Percentiles rank a stretch among this genome's conserved stretches.
phyloP scores from a whole-genome alignment of 768 basidiomycete genomes.

The Podaxis sp. region DNA sequence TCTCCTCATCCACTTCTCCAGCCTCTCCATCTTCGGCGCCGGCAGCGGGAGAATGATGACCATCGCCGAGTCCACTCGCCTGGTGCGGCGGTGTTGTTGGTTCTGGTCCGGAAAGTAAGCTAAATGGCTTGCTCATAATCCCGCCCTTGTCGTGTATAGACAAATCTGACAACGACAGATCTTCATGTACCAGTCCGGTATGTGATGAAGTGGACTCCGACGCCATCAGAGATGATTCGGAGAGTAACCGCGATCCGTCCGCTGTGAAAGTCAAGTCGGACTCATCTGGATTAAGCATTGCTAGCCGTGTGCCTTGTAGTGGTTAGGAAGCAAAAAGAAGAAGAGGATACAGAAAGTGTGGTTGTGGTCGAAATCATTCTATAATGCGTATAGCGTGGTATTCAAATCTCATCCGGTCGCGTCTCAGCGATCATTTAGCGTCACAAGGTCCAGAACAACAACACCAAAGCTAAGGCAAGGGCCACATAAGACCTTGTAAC shows the following conservation, averaged over 20 bases:
- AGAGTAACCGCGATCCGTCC: constrained; percentile 35
- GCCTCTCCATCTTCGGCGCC: not conserved
- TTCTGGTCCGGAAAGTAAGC: constrained; percentile 25
- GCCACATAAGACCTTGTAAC: not conserved
- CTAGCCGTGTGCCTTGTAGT: not conserved
- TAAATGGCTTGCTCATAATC: constrained; percentile 27
- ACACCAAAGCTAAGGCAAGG: too few relatives aligned
- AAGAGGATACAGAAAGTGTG: not conserved
- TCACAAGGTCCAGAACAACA: not conserved
- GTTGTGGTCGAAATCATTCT: not conserved
- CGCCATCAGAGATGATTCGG: constrained; percentile 37
- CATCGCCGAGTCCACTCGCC: constrained; percentile 1
- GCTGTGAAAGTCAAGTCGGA: constrained; percentile 17
- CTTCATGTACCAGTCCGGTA: constrained; percentile 45
- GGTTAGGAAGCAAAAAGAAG: not conserved
- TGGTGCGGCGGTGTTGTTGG: constrained; percentile 17
- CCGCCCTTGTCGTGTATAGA: constrained; percentile 38
- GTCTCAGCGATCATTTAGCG: not conserved
- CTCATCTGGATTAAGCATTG: constrained; percentile 7
- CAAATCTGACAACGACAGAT: constrained; percentile 59
- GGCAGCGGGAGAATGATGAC: not conserved
- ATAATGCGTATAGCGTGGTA: not conserved
- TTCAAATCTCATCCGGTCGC: constrained; percentile 1
- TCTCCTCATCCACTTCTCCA: constrained; percentile 7
- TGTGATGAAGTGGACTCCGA: constrained; percentile 26